Evolutionary conservation across 768 basidiomycete species (phyloP), one percentile per base, ranked within the genome.

Genomic region (Serendipita sp.): DNA sequence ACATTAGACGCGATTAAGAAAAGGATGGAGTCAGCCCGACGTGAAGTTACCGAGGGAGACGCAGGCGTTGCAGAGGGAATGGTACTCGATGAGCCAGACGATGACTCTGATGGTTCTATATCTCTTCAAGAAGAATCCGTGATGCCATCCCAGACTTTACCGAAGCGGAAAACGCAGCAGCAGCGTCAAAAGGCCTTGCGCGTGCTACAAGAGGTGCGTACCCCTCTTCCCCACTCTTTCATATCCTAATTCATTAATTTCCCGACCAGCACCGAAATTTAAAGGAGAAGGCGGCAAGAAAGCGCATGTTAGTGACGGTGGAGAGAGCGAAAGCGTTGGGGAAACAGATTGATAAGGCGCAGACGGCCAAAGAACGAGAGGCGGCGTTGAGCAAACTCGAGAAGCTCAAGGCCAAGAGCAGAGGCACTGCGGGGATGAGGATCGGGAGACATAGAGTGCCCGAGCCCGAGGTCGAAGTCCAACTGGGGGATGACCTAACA

Each of bases 401-500:
- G 66, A 83, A 79, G 66, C 72, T 85, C 55, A 81, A 77, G 69
- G 76, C 74, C 44, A 27, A 27, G 33, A 27, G 34, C 27, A 73
- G 75, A 36, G 90, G 92, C 5, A 72, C 92, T 11, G 82, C 77
- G 0, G 93, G 93, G 0, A 79, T 82, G 72, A 82, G 79, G 69
- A 70, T 96, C 0, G 94, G 94, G 5, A 93, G 85, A 72, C 84
- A 94, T 69, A 79, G 78, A 43, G 86, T 94, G 0, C 83, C 82
- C 0, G 82, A 81, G 68, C 80, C 76, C 13, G 76, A 78, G 37
- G 79, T 93, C 3, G 88, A 86, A 50, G 92, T 97, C 15, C 93
- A 96, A 73, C 79, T 95, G 0, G 90, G 90, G 1, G 93, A 95
- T 67, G 91, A 96, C 70, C 73, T 96, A 58, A 87, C 81, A 64